Conservation (phyloP, 306 rosid species). For the Trifolium repens region DNA sequence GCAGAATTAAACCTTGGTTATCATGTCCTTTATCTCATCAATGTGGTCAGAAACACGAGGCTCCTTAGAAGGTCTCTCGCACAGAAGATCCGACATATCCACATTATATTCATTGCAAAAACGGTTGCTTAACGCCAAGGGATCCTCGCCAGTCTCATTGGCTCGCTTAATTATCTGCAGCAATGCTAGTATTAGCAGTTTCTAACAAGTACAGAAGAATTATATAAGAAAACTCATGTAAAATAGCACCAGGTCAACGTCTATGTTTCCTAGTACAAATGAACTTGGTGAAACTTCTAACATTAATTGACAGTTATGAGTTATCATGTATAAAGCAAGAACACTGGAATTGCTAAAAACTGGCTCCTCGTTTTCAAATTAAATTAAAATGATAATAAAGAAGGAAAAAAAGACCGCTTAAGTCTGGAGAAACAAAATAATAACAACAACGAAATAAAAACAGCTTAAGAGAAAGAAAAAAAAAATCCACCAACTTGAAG, state of each 20-base stretch:
- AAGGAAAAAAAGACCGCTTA: not conserved
- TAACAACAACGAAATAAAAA: too few relatives aligned
- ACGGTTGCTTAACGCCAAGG: conserved; percentile 67
- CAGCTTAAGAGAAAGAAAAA: too few relatives aligned
- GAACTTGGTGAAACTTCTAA: conserved; percentile 30
- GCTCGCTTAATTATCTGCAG: conserved; percentile 87
- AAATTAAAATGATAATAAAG: not conserved
- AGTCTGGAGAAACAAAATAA: not conserved
- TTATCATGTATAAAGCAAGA: conserved; percentile 9
- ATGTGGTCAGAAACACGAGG: conserved; percentile 93
- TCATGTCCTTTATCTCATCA: conserved; percentile 84
- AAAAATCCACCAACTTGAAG: conserved; percentile 4
- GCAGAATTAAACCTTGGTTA: conserved; percentile 63
- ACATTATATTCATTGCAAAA: conserved; percentile 80
- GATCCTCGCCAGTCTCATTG: conserved; percentile 84
- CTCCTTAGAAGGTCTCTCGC: conserved; percentile 78
- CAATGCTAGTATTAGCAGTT: conserved; percentile 44
- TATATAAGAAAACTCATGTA: conserved; percentile 21
- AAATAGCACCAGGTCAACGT: conserved; percentile 10
- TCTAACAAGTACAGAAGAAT: conserved; percentile 39
- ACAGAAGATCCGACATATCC: conserved; percentile 85
- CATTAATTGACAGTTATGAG: conserved; percentile 1
- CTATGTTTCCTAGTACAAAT: conserved; percentile 24
- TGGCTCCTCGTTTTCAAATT: conserved; percentile 4
- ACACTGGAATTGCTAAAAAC: conserved; percentile 1